phyloP scores from a whole-genome alignment of 2,329 filamentous ascomycete species.

The Fusarium sp. region DNA sequence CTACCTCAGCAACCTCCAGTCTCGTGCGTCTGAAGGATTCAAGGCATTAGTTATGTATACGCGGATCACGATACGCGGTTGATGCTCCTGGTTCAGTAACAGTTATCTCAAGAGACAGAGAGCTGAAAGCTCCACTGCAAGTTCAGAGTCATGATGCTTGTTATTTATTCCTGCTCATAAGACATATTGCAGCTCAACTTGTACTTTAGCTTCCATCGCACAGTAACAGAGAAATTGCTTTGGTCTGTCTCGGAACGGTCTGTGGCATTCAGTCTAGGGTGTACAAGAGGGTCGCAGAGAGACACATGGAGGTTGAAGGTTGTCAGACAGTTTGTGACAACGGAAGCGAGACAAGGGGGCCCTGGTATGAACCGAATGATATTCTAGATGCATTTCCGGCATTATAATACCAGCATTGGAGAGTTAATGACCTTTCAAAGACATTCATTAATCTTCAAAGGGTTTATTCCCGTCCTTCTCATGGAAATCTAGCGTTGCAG shows the following conservation, averaged over 20 bases:
- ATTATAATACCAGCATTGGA: neutral
- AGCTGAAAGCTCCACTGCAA: no score
- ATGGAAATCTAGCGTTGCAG: constrained; percentile 8
- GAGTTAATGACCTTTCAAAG: neutral
- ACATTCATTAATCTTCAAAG: no score
- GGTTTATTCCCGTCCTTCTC: no score
- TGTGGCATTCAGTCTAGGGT: no score
- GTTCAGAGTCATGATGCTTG: no score
- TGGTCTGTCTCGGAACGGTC: constrained; percentile 8
- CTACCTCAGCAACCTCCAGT: neutral
- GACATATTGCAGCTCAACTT: no score
- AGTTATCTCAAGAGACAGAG: no score
- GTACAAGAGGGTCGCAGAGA: constrained; percentile 9
- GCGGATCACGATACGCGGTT: constrained; percentile 16
- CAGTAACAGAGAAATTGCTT: constrained; percentile 4
- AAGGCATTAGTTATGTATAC: neutral
- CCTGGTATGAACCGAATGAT: constrained; percentile 12
- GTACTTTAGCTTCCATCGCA: neutral
- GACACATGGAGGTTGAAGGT: constrained; percentile 11
- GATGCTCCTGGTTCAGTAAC: no score
- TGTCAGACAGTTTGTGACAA: constrained; percentile 29
- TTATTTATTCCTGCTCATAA: no score
- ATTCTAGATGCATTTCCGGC: neutral
- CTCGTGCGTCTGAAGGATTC: constrained; percentile 17
- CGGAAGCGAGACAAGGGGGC: constrained; percentile 27